These are phyloP conservation scores for Citrus trifoliata DNA, from an alignment of 345 rosid species.

Conservation along the genomic window DNA sequence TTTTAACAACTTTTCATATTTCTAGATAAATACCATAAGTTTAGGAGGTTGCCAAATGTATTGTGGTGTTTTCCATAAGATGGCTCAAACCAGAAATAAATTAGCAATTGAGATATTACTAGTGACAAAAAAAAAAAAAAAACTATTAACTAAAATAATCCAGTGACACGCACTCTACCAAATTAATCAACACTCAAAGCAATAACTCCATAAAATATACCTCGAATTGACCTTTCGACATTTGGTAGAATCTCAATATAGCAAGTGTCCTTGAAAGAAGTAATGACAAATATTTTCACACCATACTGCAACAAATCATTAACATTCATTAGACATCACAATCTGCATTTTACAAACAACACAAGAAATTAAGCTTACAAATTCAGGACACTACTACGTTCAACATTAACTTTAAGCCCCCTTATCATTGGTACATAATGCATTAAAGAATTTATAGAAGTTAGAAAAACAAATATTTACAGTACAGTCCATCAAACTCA, in stretches of 20 bases:
- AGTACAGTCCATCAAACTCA: neutral
- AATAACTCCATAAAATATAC: slow-evolving; percentile 18
- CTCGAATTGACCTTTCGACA: slow-evolving; percentile 46
- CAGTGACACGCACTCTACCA: neutral
- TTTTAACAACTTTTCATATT: neutral
- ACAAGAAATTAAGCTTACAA: neutral
- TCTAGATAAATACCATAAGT: neutral
- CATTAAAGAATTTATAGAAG: neutral
- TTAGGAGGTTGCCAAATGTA: no score
- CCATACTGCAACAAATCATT: slow-evolving; percentile 48
- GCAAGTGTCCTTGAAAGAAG: slow-evolving; percentile 69
- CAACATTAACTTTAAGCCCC: neutral
- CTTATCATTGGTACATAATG: neutral
- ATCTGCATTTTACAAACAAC: neutral
- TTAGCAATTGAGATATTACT: neutral
- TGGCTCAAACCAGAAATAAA: neutral
- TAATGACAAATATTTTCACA: slow-evolving; percentile 54
- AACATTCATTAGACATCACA: slow-evolving; percentile 15
- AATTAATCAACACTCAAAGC: neutral
- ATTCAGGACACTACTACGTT: neutral
- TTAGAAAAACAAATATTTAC: neutral
- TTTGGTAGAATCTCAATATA: slow-evolving; percentile 57
- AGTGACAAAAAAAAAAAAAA: neutral
- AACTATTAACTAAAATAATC: neutral
- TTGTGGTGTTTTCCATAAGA: neutral